Percentiles rank a stretch among this genome's conserved stretches.
phyloP scores from a whole-genome alignment of 306 rosid species.

The Lathyrus tuberosus region DNA sequence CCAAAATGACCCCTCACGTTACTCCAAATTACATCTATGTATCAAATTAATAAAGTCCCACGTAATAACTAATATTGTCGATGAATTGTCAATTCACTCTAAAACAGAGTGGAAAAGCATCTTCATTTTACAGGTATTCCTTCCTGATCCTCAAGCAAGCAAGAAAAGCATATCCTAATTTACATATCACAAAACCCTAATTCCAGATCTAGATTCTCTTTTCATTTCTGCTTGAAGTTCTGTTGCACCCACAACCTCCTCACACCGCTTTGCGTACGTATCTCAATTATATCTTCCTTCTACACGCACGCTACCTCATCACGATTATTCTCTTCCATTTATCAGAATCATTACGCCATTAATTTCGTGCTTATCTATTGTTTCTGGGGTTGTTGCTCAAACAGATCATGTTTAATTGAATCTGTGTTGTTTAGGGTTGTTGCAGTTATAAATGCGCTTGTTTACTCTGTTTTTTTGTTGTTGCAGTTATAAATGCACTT shows the following conservation, averaged over 20 bases:
- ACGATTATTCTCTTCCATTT: background rate
- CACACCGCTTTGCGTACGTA: background rate
- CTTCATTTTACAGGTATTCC: background rate
- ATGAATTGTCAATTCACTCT: no score
- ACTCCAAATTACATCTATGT: no score
- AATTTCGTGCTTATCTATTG: background rate
- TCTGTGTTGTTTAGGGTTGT: background rate
- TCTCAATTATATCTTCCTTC: background rate
- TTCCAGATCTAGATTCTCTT: conserved; percentile 10
- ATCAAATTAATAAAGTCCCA: no score
- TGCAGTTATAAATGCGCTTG: background rate
- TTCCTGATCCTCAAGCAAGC: background rate
- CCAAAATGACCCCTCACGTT: no score
- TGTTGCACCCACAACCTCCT: no score
- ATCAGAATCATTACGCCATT: conserved; percentile 10
- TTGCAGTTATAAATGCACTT: background rate
- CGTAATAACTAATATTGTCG: no score
- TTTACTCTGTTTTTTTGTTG: no score
- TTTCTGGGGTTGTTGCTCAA: conserved; percentile 5
- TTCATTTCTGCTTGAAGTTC: no score
- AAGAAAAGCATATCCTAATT: conserved; percentile 25
- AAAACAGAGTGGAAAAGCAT: no score
- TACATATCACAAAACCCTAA: conserved; percentile 32
- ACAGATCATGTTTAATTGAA: background rate
- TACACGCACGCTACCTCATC: background rate